Base-by-base conservation (phyloP, 805 yeast genomes). In the Wickerhamomyces queroliae region DNA sequence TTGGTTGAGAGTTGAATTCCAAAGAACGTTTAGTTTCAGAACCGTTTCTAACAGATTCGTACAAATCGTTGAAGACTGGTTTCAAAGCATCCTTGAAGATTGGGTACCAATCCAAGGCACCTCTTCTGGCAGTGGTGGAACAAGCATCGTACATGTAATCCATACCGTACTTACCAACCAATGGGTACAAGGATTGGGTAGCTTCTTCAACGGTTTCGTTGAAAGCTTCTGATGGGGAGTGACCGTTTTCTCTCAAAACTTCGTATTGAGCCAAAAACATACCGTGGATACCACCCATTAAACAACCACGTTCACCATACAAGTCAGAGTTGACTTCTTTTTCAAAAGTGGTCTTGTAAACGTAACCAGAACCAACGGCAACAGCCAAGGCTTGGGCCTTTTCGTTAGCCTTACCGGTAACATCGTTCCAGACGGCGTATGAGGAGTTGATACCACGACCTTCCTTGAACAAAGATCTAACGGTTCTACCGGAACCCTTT, bases 101-200 rank as follows among this genome's bases (percentile, higher is more conserved):
- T 71, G 98, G 98, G 79, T 93, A 91, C 99, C 99, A 93, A 78
- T 93, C 99, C 61, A 93, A 80, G 66, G 99, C 99, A 80, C 99
- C 99, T 78, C 99, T 88, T 81, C 98, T 89, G 62, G 99, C 99
- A 56, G 99, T 93, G 64, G 99, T 93, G 56, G 99, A 93, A 76
- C 99, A 93, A 61, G 99, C 99, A 67, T 93, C 98, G 82, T 93
- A 93, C 99, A 93, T 93, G 91, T 93, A 93, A 75, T 93, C 99
- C 99, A 93, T 93, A 76, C 99, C 99, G 80, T 93, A 86, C 74
- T 88, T 89, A 74, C 99, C 99, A 59, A 93, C 70, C 78, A 93
- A 83, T 72, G 99, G 99, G 86, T 93, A 93, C 62, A 93, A 79
- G 42, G 98, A 93, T 78, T 93, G 99, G 52, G 99, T 93, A 54